A percentile compares a stretch with the other conserved stretches of the same genome.
Evolutionary conservation across 73 alveolate species (phyloP).

Genomic region (Tetrahymena thermophila): DNA sequence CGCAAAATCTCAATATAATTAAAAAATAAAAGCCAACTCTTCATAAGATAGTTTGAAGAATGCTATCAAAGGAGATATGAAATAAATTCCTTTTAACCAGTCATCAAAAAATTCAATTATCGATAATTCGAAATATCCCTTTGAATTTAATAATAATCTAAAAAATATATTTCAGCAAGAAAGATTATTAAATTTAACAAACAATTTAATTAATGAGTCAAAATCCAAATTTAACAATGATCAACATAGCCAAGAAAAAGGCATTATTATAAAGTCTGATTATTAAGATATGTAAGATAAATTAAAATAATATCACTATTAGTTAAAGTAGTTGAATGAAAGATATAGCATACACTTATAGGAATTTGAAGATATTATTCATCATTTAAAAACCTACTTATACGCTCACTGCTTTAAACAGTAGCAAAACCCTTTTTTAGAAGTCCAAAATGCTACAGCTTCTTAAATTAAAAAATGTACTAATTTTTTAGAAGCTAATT

Average conservation of each 20-base stretch:
- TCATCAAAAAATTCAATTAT: background rate
- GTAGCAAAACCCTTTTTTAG: background rate
- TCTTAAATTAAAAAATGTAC: background rate
- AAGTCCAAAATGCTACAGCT: background rate
- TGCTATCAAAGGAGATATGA: background rate
- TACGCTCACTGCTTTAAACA: background rate
- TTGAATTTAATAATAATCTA: background rate
- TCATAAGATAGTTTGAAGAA: background rate
- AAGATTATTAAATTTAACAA: background rate
- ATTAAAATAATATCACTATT: background rate
- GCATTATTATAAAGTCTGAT: background rate
- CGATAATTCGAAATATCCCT: background rate
- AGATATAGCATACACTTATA: background rate
- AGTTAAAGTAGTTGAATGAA: background rate
- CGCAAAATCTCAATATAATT: background rate
- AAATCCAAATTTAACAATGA: background rate
- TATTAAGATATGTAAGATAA: background rate
- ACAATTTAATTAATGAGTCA: background rate
- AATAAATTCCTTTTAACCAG: background rate
- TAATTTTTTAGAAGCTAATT: background rate
- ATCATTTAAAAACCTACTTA: background rate
- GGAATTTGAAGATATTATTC: background rate
- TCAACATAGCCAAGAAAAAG: background rate
- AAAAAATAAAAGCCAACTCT: background rate
- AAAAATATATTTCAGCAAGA: background rate